A percentile compares a stretch with the other conserved stretches of the same genome.
Evolutionary conservation across 768 basidiomycete species (phyloP).

Genomic region (Mycena sanguinolenta): DNA sequence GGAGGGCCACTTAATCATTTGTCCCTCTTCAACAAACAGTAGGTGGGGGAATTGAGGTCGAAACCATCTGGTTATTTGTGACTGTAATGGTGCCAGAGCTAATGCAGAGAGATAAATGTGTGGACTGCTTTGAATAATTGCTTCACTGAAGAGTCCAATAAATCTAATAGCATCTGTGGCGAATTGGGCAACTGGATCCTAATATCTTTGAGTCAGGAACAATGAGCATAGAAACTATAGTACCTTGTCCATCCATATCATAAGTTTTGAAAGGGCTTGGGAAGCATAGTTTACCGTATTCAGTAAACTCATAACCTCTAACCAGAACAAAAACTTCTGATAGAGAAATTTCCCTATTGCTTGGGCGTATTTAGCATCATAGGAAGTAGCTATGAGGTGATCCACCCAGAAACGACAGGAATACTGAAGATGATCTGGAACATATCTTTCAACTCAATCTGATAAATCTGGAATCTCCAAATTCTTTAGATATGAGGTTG

Average conservation of each 20-base stretch:
- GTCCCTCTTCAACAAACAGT: not conserved
- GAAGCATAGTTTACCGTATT: not conserved
- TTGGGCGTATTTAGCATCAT: not conserved
- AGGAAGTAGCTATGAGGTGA: not conserved
- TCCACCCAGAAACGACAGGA: constrained; percentile 1
- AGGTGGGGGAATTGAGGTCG: not conserved
- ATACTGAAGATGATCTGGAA: constrained; percentile 8
- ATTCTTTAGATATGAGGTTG: constrained; percentile 1
- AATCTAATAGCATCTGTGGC: not conserved
- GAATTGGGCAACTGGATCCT: not conserved
- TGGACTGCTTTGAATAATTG: constrained; percentile 5
- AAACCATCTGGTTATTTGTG: not conserved
- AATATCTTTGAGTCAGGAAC: not conserved
- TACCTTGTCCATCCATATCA: constrained; percentile 6
- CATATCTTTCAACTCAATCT: not conserved
- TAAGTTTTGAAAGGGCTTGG: not conserved
- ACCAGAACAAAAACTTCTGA: constrained; percentile 13
- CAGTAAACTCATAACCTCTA: constrained; percentile 15
- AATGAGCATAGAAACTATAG: not conserved
- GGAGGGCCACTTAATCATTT: not conserved
- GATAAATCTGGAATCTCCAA: not conserved
- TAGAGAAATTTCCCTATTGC: not conserved
- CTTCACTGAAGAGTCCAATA: not conserved
- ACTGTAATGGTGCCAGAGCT: not conserved
- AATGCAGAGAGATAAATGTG: constrained; percentile 22